Percentiles rank a stretch among this genome's conserved stretches.
Conservation (phyloP, 352 stramenopile genomes). For the Pythium angustatum region DNA sequence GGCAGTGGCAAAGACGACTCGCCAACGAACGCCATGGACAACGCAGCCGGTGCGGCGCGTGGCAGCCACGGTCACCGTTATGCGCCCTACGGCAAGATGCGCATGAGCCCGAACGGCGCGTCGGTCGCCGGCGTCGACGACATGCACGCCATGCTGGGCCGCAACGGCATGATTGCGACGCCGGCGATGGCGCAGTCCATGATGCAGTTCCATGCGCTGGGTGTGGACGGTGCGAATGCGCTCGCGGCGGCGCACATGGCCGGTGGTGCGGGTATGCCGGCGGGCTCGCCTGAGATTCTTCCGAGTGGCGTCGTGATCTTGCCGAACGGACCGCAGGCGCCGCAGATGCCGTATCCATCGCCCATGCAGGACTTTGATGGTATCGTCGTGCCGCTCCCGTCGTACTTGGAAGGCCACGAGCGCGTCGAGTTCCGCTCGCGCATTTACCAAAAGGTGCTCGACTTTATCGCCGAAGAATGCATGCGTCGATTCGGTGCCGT, state of each 20-base stretch:
- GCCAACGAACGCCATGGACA: conserved; percentile 21
- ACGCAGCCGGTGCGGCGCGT: conserved; percentile 8
- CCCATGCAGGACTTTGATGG: conserved; percentile 78
- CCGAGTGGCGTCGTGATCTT: conserved; percentile 42
- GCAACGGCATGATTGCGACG: conserved; percentile 20
- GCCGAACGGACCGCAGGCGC: conserved; percentile 50
- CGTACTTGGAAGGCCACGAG: conserved; percentile 71
- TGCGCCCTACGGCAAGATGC: conserved; percentile 29
- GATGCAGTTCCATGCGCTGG: conserved; percentile 29
- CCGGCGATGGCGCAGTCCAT: conserved; percentile 19
- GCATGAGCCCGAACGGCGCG: conserved; percentile 20
- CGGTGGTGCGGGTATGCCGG: neutral
- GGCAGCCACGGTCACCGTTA: conserved; percentile 18
- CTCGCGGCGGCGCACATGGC: conserved; percentile 10
- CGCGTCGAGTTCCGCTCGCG: conserved; percentile 73
- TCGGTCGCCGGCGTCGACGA: conserved; percentile 6
- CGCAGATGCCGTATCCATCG: conserved; percentile 54
- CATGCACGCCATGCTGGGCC: conserved; percentile 18
- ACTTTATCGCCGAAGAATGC: conserved; percentile 85
- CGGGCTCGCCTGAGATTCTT: conserved; percentile 23
- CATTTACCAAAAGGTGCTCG: conserved; percentile 81
- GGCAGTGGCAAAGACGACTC: conserved; percentile 17
- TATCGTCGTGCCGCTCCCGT: conserved; percentile 76
- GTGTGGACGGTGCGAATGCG: neutral
- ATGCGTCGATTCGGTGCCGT: conserved; percentile 45